Conservation (phyloP, 225 moss, liverwort and hornwort species). For the Thuidium tamariscinum region DNA sequence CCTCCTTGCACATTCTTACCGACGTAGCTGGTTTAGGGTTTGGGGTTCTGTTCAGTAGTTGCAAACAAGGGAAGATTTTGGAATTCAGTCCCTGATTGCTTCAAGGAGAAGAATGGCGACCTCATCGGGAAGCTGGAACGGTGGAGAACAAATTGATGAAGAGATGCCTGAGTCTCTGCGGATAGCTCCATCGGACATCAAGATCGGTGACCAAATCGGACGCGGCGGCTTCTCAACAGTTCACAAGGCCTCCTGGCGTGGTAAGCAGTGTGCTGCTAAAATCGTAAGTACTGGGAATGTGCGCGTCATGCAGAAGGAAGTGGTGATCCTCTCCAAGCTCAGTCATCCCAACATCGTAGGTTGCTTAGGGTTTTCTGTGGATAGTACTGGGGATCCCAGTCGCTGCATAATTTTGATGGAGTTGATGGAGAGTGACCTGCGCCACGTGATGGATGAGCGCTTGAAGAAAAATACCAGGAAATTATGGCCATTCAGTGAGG, state of each 20-base stretch:
- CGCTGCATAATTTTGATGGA: background rate
- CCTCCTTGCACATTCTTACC: background rate
- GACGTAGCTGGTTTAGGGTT: too few relatives aligned
- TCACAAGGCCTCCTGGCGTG: background rate
- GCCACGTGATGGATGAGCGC: background rate
- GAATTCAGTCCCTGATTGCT: too few relatives aligned
- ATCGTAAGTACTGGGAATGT: background rate
- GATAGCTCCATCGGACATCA: background rate
- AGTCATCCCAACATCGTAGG: background rate
- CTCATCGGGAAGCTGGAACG: background rate
- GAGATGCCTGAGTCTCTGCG: background rate
- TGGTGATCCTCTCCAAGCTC: background rate
- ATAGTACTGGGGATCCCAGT: background rate
- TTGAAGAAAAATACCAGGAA: rapidly evolving
- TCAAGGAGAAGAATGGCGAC: background rate
- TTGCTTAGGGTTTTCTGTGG: background rate
- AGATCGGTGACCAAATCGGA: background rate
- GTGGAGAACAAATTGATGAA: background rate
- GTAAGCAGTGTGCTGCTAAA: background rate
- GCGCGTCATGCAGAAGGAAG: background rate
- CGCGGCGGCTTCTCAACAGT: background rate
- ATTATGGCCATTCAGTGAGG: background rate
- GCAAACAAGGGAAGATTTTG: too few relatives aligned
- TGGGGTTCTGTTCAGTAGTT: too few relatives aligned
- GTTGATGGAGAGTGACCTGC: background rate